Base-by-base conservation (phyloP, 2,329 filamentous ascomycete species). In the Aspergillus pseudoterreus region DNA sequence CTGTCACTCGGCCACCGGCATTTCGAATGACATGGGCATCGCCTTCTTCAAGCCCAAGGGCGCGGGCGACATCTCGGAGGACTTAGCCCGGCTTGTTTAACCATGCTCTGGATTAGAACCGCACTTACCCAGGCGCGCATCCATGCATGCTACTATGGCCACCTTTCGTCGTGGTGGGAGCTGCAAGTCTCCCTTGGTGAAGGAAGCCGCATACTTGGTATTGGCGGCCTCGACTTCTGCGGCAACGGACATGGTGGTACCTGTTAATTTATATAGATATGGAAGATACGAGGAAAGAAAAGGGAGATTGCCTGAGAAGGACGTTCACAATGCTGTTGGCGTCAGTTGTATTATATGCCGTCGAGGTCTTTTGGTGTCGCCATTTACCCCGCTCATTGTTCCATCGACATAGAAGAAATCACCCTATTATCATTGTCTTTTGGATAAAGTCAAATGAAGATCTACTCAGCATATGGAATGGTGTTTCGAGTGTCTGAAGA, bases 11-110 rank as follows among this genome's bases (percentile, higher is more conserved):
- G 1, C 77, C 87, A 2, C 86, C 86, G 9, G 85, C 86, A 60
- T 91, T 92, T 52, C 88, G 83, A 53, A 91, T 86, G 30, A 91
- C 82, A 69, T 94, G 88, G 0, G 88, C 89, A 57, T 91, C 87
- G 38, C 89, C 88, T 15, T 89, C 79, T 17, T 79, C 73, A 51
- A 92, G 85, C 8, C 85, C 86, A 49, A 90, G 86, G 1, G 86
- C 86, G 11, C 80, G 74, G 3, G 82, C 79, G 0, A 88, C 83
- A 61, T 92, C 79, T 68, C 78, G 76, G 14, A 11, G 12, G 22
- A 17, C 1, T 17, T 6, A 38, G 14, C n/a, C 12, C 11, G 14
- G 12, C 15, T 46, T 30, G 0, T 39, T 43, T 15, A 38, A 10
- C 11, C 27, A 30, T 30, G 27, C 27, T 30, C 15, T 30, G 10